Evolutionary conservation across 352 stramenopile species (phyloP).

Genomic region (Thalassiosira pacifica): DNA sequence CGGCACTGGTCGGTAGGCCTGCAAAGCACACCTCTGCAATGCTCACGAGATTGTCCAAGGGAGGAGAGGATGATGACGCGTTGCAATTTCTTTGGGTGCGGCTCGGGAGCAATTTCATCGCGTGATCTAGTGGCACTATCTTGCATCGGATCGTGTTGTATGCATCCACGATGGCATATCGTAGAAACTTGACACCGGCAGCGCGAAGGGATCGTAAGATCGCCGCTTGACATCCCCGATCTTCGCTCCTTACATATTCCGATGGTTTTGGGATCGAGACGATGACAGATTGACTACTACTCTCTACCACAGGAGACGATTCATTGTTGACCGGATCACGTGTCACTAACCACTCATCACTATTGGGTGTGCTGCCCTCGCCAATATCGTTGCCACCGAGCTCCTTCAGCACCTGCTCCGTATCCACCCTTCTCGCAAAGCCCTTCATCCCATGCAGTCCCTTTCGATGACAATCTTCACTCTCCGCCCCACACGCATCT

Average conservation of each 20-base stretch:
- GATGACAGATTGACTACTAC: too few relatives aligned
- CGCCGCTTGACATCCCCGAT: slow-evolving; percentile 38
- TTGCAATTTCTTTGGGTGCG: slow-evolving; percentile 15
- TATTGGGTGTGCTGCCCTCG: neutral
- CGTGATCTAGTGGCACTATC: slow-evolving; percentile 63
- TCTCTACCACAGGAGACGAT: too few relatives aligned
- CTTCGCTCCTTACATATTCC: slow-evolving; percentile 30
- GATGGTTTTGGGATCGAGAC: slow-evolving; percentile 40
- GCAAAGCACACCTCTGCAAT: slow-evolving; percentile 78
- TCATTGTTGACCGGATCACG: neutral
- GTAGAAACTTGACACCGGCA: slow-evolving; percentile 80
- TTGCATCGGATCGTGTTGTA: slow-evolving; percentile 81
- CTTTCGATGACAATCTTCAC: slow-evolving; percentile 59
- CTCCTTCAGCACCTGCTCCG: slow-evolving; percentile 68
- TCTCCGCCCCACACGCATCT: slow-evolving; percentile 85
- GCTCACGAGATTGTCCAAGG: slow-evolving; percentile 60
- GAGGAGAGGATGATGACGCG: neutral
- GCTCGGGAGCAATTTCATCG: slow-evolving; percentile 30
- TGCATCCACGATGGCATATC: slow-evolving; percentile 74
- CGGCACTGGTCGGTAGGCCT: slow-evolving; percentile 67
- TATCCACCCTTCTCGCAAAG: slow-evolving; percentile 67
- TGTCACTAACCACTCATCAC: slow-evolving; percentile 18
- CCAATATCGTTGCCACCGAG: slow-evolving; percentile 25
- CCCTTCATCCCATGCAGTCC: slow-evolving; percentile 73
- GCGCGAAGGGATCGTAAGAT: slow-evolving; percentile 77